Base-by-base conservation (phyloP, 2,329 filamentous ascomycete species). In the Diaporthe amygdali region DNA sequence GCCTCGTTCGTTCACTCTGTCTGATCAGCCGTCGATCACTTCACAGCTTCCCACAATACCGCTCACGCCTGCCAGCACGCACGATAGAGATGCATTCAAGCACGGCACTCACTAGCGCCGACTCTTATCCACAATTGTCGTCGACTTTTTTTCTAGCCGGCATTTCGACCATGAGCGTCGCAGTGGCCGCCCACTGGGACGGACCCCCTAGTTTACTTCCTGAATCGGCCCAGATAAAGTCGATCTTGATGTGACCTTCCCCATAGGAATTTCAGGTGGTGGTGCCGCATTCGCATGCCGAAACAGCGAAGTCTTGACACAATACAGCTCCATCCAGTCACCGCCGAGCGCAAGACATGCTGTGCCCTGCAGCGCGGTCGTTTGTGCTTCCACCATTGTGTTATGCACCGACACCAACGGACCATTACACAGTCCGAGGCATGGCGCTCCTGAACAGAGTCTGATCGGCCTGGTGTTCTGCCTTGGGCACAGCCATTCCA, bases 231-330 rank as follows among this genome's bases (percentile, higher is more conserved):
- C 44, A 52, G 59, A 44, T 32, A 54, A 25, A 44, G 34, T 41
- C 34, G 46, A 61, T 51, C 22, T 71, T 32, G 51, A 71, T 71
- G 69, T 47, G 66, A 71, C 69, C 69, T 71, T 68, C 69, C 69
- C 10, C 44, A 71, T 54, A 46, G 15, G 54, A 39, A 7, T 47
- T 51, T 15, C 41, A 64, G 41, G n/a, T 44, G 44, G 30, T 64
- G 59, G 37, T 64, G 59, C 59, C 44, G 27, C n/a, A 64, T 37
- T 64, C n/a, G 20, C 44, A 49, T 47, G 37, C 59, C 44, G 59
- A 64, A 64, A 64, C 30, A 64, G 59, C 30, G 47, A 49, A 17
- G 44, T 25, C 59, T 49, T 27, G 59, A 64, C 59, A 37, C 34
- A 22, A 64, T 47, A 25, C 25, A 27, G 41, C 27, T 27, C 15